Percentiles rank a stretch among this genome's conserved stretches.
These are phyloP conservation scores for Ceratocystis papillata DNA, from an alignment of 2,329 filamentous ascomycete genomes.

Conservation along the genomic window DNA sequence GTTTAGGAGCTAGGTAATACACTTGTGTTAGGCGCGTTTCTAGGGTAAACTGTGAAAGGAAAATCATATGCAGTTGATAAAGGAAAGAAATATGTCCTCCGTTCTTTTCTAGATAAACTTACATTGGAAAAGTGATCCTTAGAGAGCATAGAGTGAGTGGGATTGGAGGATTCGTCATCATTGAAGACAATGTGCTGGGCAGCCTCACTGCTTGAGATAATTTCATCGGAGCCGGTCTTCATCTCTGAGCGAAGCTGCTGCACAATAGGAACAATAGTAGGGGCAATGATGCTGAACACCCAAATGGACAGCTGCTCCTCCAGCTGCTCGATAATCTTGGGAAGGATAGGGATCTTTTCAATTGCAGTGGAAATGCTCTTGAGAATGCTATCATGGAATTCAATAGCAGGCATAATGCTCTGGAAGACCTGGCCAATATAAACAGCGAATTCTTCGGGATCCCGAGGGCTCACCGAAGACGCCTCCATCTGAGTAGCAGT, in stretches of 20 bases:
- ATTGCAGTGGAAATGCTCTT: slow-evolving; percentile 66
- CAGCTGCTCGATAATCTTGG: slow-evolving; percentile 73
- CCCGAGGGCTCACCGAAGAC: slow-evolving; percentile 59
- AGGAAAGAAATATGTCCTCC: not conserved
- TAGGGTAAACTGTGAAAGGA: not conserved
- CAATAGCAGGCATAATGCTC: slow-evolving; percentile 78
- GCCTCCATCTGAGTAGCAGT: slow-evolving; percentile 64
- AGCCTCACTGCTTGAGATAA: slow-evolving; percentile 72
- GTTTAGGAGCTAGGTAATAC: slow-evolving; percentile 53
- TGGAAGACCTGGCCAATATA: slow-evolving; percentile 62
- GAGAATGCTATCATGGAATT: slow-evolving; percentile 85
- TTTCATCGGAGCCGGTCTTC: slow-evolving; percentile 71
- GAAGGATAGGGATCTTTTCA: slow-evolving; percentile 74
- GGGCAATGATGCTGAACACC: slow-evolving; percentile 83
- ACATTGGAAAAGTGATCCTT: slow-evolving; percentile 91
- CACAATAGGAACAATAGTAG: slow-evolving; percentile 77
- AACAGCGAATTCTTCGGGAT: slow-evolving; percentile 74
- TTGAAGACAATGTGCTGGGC: slow-evolving; percentile 82
- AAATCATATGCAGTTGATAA: not conserved
- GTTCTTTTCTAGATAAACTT: slow-evolving; percentile 28
- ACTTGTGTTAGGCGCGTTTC: slow-evolving; percentile 20
- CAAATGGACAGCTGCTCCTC: slow-evolving; percentile 81
- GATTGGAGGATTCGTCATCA: slow-evolving; percentile 64
- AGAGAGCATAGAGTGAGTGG: slow-evolving; percentile 89
- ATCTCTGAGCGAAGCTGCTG: slow-evolving; percentile 79